phyloP scores from a whole-genome alignment of 2,329 filamentous ascomycete genomes.

The Sphaerulina vaccinii region DNA sequence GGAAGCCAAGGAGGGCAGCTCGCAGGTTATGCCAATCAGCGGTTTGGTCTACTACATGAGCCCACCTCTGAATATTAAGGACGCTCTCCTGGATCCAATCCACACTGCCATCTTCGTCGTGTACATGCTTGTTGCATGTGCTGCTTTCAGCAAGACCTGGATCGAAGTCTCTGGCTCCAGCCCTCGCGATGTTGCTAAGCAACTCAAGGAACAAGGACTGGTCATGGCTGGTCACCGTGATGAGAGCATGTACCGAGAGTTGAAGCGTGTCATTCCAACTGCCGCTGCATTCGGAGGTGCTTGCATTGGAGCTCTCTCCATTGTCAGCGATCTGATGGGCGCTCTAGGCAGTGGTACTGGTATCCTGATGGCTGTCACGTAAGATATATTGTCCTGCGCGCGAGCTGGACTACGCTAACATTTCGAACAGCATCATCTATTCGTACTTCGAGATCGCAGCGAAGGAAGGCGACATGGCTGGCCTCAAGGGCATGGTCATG shows the following conservation, averaged over 20 bases:
- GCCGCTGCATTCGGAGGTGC: conserved; percentile 97
- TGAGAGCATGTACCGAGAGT: conserved; percentile 99
- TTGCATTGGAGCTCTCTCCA: conserved; percentile 96
- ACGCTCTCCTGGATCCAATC: conserved; percentile 93
- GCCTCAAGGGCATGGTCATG: conserved; percentile 67
- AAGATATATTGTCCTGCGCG: conserved; percentile 47
- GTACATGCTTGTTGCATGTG: conserved; percentile 97
- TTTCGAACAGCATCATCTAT: conserved; percentile 81
- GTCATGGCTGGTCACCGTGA: conserved; percentile 99
- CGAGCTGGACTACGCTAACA: conserved; percentile 30
- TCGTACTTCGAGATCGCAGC: conserved; percentile 99
- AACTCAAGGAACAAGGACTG: conserved; percentile 98
- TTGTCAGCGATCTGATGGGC: conserved; percentile 91
- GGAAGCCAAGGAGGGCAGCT: conserved; percentile 94
- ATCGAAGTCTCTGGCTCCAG: conserved; percentile 98
- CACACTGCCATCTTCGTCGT: conserved; percentile 93
- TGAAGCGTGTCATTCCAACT: conserved; percentile 98
- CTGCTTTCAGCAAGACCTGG: conserved; percentile 99
- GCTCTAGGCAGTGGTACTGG: conserved; percentile 95
- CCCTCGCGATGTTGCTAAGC: conserved; percentile 97
- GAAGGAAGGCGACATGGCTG: conserved; percentile 92
- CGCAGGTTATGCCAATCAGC: conserved; percentile 89
- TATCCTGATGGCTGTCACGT: conserved; percentile 97
- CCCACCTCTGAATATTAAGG: conserved; percentile 91
- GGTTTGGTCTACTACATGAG: conserved; percentile 99